Evolutionary conservation across 108 stramenopile species (phyloP), one percentile per base, ranked within the genome.

Genomic region (Licmophora abbreviata): DNA sequence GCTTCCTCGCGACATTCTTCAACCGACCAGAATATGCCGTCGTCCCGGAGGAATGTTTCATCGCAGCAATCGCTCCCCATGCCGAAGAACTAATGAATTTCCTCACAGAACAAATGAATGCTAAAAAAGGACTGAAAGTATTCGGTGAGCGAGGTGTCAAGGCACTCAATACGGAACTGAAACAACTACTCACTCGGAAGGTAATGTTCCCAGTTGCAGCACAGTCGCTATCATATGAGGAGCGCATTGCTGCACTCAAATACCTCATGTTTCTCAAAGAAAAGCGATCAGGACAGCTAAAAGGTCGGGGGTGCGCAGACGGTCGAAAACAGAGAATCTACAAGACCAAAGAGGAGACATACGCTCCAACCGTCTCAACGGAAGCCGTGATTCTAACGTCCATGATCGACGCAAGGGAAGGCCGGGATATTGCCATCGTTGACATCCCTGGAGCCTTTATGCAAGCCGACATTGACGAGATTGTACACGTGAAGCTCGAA

Each of bases 381-480:
- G 66, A 71, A 22, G 33, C 46, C 20, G 18, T 68, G 3, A 20
- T 68, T 29, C 17, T 71, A 12, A 40, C 44, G 27, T 6, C 42
- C 27, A 22, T 31, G 11, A 62, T 47, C 17, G 43, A 45, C n/a
- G 3, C 61, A 25, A n/a, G 46, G 5, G 51, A 62, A 55, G 22
- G 28, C 4, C 23, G 73, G 8, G 67, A 77, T 30, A 57, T 71
- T 0, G 61, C 54, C 4, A 61, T 59, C 10, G 15, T 55, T 49
- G 80, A 82, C 28, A 48, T 82, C 15, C 73, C 73, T 0, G 47
- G 43, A 22, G 66, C 73, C 0, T 82, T 77, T 37, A 27, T 81
- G 8, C 79, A 81, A 32, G 50, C 75, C 17, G 21, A 64, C 3
- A 36, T 48, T 11, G 48, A 48, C 11, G 48, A 28, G 8, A 11